Base-by-base conservation (phyloP, 1,139 yeast species). In the Saccharomyces hybrid region DNA sequence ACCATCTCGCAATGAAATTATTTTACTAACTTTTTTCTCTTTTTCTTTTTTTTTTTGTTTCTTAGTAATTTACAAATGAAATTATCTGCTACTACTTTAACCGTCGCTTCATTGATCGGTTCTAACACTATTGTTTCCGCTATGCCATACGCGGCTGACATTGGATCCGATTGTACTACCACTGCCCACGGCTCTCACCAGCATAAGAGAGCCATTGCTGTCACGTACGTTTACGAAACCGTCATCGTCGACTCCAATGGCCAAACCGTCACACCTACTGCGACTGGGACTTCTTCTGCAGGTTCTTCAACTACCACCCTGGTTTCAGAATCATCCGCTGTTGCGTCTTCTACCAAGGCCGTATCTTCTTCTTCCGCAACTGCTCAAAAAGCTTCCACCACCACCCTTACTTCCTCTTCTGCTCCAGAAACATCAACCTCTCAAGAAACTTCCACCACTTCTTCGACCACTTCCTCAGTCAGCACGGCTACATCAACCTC, bases 181-280 rank as follows among this genome's bases (percentile, higher is more conserved):
- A 51, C 53, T 29, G 50, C 47, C 23, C 58, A 56, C 50, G 57
- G 57, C 20, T 56, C 59, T 49, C 95, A 86, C 73, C 86, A 84
- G 71, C 81, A 78, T 64, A 84, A 83, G 75, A 82, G 90, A 75
- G 88, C 88, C 52, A 81, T 85, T 60, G 95, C 88, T 56, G 82
- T 87, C 64, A 88, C 88, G 70, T 84, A 85, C 71, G 91, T 86
- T 57, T 88, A 87, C 71, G 84, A 83, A 64, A 84, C 91, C 48
- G 82, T 84, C 59, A 78, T 85, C 56, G 95, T 88, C 57, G 84
- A 88, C 69, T 81, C 77, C 58, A 67, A 78, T 51, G 95, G 95
- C 57, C 68, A 76, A 59, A 74, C 83, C 52, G 67, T 54, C 13
- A 31, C 44, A 14, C 52, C 53, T 8, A 28, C 51, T 46, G 34